phyloP scores from a whole-genome alignment of 164 flowering plant genomes.

The Aristolochia californica region DNA sequence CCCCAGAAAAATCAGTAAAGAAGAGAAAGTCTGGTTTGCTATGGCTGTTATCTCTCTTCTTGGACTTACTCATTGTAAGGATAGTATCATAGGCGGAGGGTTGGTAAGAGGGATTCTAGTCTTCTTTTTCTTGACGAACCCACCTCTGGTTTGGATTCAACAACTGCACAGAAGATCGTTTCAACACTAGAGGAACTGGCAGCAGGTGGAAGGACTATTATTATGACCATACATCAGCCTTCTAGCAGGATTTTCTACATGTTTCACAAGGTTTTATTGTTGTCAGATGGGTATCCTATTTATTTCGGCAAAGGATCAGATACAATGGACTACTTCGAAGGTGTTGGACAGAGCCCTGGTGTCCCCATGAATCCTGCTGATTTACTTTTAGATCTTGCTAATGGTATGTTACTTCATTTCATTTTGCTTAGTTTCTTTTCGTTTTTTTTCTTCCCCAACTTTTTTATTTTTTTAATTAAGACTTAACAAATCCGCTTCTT shows the following conservation, averaged over 20 bases:
- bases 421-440: no score
- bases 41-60: constrained; percentile 37
- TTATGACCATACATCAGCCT: constrained; percentile 72
- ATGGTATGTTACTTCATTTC: constrained; percentile 57
- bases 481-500: no score
- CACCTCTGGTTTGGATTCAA: constrained; percentile 5
- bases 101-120: constrained; percentile 1
- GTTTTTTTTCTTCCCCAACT: no score
- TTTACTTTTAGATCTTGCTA: constrained; percentile 68
- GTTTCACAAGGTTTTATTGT: constrained; percentile 56
- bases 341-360: constrained; percentile 39
- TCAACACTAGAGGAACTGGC: constrained; percentile 47
- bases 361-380: constrained; percentile 71
- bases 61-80: constrained; percentile 19
- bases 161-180: constrained; percentile 34
- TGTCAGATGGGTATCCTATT: constrained; percentile 52
- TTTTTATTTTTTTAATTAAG: not conserved
- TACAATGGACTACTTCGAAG: constrained; percentile 47
- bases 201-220: constrained; percentile 44
- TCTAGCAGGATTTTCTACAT: constrained; percentile 59
- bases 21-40: constrained; percentile 36
- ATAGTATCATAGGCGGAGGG: not conserved
- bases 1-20: constrained; percentile 31
- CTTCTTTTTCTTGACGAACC: constrained; percentile 8
- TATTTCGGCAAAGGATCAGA: constrained; percentile 50